Evolutionary conservation across 371 early-diverging fungal genomes (phyloP), one percentile per base, ranked within the genome.

Genomic region (Rhizomucor miehei): DNA sequence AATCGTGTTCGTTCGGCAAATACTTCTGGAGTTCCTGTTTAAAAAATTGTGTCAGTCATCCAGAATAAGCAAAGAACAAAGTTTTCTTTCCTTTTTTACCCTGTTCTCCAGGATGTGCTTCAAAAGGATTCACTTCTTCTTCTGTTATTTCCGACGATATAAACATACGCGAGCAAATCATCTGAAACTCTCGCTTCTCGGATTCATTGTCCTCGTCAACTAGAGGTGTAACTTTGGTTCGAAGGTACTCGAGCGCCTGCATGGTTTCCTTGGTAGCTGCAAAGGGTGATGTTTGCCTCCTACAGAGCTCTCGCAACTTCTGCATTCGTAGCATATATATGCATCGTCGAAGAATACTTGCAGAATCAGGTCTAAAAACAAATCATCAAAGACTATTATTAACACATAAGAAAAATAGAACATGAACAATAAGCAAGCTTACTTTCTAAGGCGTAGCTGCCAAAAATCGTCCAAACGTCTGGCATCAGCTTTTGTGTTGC

Each of bases 381-480:
- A 6, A 41, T 13, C 46, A 4, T 5, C 43, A 46, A 16, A 43
- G 25, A 1, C 29, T 29, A 29, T n/a, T 20, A 21, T 25, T 19
- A 23, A 60, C 29, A 44, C 38, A 3, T 9, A 19, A 16, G 10
- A 3, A 44, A 8, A 35, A 49, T 34, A 39, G 39, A 53, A 36
- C 52, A n/a, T n/a, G n/a, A n/a, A n/a, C n/a, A n/a, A n/a, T n/a
- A 13, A 25, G 14, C 12, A 14, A 13, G 44, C 57, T 60, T 76
- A 88, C 89, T 89, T 76, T 35, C 68, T 62, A 19, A 94, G 67
- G 12, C 66, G 66, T 17, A 94, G 71, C 52, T 86, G 82, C 95
- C 95, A 94, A 58, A 94, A 88, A 63, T 94, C 95, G 54, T 90
- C 84, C 21, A 94, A 63, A 13, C 95, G 77, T 56, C 77, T 61